Base-by-base conservation (phyloP, 352 stramenopile genomes). In the Pythium aristosporum region DNA sequence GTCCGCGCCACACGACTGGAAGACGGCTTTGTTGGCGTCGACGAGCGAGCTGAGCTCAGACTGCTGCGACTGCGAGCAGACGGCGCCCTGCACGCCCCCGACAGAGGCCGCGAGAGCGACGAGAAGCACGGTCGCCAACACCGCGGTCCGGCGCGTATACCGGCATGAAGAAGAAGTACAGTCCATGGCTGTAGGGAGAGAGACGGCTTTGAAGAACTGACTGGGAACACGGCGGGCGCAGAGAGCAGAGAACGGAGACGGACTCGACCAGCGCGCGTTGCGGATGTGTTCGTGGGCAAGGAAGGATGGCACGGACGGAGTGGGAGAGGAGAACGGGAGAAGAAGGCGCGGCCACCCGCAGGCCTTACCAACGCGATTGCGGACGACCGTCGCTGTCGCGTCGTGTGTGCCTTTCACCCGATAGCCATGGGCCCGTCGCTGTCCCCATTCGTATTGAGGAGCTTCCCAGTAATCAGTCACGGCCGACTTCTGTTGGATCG, bases 1-100 rank as follows among this genome's bases (percentile, higher is more conserved):
- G 30, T 72, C 58, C 0, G 30, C 16, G 3, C 41, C n/a, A 23
- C 65, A 72, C 10, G 58, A 21, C 57, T 64, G 53, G 53, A 72
- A 65, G 15, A 65, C 32, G 20, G 65, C 12, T 36, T 67, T 67
- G 47, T 72, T 54, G 42, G 39, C 54, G n/a, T 64, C 39, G 0
- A 67, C 42, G 18, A 72, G 44, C 23, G 54, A 32, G n/a, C 5
- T 48, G 18, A 44, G 37, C 32, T 55, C 44, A 25, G 11, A 46
- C 18, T 61, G 53, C 15, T 65, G 28, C 6, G 48, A 46, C 28
- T 67, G 36, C 42, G 65, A 72, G 47, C 65, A 72, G 9, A 62
- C 47, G 28, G 46, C 59, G n/a, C 51, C 65, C 37, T 67, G 36
- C 5, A 21, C 48, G 18, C 43, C 39, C n/a, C 28, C 32, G 18